phyloP scores from a whole-genome alignment of 2,329 filamentous ascomycete genomes.

The Aspergillus ibericus region DNA sequence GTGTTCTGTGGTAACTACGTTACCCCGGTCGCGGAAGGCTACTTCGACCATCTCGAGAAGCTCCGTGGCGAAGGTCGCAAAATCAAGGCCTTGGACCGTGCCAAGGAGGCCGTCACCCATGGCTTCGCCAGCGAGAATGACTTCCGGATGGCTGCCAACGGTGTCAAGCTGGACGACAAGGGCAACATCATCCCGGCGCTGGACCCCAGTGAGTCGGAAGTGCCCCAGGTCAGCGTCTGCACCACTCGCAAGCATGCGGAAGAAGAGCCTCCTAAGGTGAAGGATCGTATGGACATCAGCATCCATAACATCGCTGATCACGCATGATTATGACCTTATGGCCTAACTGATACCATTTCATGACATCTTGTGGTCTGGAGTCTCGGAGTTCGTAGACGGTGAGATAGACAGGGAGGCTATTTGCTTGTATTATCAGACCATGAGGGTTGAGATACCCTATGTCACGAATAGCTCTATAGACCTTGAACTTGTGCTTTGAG shows the following conservation, averaged over 20 bases:
- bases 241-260: conserved; percentile 19
- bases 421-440: conserved; percentile 15
- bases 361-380: conserved; percentile 16
- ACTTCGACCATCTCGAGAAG: conserved; percentile 77
- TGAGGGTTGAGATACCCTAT: conserved; percentile 9
- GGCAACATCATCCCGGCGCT: conserved; percentile 58
- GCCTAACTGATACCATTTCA: conserved; percentile 5
- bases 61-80: conserved; percentile 70
- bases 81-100: conserved; percentile 64
- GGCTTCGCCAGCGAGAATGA: conserved; percentile 62
- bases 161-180: conserved; percentile 56
- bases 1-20: conserved; percentile 89
- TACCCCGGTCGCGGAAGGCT: conserved; percentile 74
- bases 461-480: conserved; percentile 8
- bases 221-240: conserved; percentile 25
- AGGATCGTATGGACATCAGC: conserved; percentile 59
- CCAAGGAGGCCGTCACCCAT: conserved; percentile 63
- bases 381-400: conserved; percentile 24
- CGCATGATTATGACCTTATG: conserved; percentile 29
- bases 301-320: conserved; percentile 59
- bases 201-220: conserved; percentile 23
- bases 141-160: conserved; percentile 62
- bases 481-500: conserved; percentile 3
- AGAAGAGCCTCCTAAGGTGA: conserved; percentile 43
- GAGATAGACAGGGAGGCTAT: conserved; percentile 18